Conservation (phyloP, 169 alveolate species). For the Amoebophrya sp. region DNA sequence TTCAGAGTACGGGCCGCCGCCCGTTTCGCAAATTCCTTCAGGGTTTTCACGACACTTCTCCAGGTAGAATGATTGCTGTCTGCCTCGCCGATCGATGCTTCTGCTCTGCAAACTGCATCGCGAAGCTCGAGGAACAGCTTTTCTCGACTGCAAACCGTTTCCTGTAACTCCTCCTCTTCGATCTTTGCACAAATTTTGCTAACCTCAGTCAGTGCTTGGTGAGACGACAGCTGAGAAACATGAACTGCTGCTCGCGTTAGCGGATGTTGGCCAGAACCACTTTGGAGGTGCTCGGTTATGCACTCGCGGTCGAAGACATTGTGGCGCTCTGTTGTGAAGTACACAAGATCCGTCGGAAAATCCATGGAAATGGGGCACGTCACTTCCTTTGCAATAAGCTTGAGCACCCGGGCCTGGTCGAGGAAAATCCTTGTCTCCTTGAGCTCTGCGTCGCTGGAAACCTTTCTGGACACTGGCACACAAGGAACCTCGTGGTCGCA, state of each 20-base stretch:
- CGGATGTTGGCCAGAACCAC: background rate
- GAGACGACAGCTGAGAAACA: background rate
- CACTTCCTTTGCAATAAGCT: background rate
- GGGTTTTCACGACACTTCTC: background rate
- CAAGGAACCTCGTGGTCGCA: background rate
- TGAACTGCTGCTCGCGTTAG: background rate
- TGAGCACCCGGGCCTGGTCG: background rate
- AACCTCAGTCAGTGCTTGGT: background rate
- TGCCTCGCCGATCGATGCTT: background rate
- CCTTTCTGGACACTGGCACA: background rate
- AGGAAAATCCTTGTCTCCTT: background rate
- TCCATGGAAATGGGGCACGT: background rate
- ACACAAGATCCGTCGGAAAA: background rate
- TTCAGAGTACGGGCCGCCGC: background rate
- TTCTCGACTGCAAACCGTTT: background rate
- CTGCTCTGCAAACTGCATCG: background rate
- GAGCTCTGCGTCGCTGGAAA: slow-evolving; percentile 8
- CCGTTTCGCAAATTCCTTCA: background rate
- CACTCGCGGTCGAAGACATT: background rate
- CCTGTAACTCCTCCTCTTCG: background rate
- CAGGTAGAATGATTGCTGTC: background rate
- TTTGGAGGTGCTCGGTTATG: background rate
- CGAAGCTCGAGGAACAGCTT: slow-evolving; percentile 4
- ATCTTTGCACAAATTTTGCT: background rate
- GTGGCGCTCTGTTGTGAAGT: background rate